phyloP scores from a whole-genome alignment of 805 yeast genomes.

The Pichia californica region DNA sequence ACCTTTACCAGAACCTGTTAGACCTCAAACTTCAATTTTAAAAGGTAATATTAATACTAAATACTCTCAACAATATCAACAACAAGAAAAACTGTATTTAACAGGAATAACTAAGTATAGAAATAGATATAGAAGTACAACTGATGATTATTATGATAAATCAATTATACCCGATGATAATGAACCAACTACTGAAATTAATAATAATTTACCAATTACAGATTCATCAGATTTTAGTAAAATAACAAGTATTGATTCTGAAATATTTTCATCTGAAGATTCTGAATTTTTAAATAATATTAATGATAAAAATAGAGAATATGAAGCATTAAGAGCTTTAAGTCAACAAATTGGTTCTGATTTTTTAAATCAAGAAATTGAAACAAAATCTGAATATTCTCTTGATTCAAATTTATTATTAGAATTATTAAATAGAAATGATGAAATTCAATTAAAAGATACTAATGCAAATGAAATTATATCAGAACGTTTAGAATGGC shows the following conservation, averaged over 20 bases:
- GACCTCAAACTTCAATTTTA: conserved; percentile 27
- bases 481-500: conserved; percentile 89
- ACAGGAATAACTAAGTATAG: conserved; percentile 34
- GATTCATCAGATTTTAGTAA: conserved; percentile 16
- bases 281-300: conserved; percentile 4
- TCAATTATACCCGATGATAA: conserved; percentile 34
- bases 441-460: conserved; percentile 28
- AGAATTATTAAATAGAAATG: conserved; percentile 30
- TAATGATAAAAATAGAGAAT: conserved; percentile 21
- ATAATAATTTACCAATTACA: conserved; percentile 17
- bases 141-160: conserved; percentile 50
- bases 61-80: conserved; percentile 37
- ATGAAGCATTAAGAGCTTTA: conserved; percentile 26
- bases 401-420: conserved; percentile 30
- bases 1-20: conserved; percentile 10
- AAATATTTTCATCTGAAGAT: conserved; percentile 8
- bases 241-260: conserved; percentile 6
- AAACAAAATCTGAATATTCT: conserved; percentile 30
- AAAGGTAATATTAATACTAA: conserved; percentile 28
- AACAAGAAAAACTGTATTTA: conserved; percentile 48
- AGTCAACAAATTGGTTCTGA: conserved; percentile 27
- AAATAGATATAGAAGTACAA: conserved; percentile 26
- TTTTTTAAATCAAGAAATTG: conserved; percentile 25
- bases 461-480: conserved; percentile 31
- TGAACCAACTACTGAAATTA: conserved; percentile 24